A percentile compares a stretch with the other conserved stretches of the same genome.
These are phyloP conservation scores for Astrothelium macrocarpum DNA, from an alignment of 495 filamentous ascomycete genomes.

Conservation along the genomic window DNA sequence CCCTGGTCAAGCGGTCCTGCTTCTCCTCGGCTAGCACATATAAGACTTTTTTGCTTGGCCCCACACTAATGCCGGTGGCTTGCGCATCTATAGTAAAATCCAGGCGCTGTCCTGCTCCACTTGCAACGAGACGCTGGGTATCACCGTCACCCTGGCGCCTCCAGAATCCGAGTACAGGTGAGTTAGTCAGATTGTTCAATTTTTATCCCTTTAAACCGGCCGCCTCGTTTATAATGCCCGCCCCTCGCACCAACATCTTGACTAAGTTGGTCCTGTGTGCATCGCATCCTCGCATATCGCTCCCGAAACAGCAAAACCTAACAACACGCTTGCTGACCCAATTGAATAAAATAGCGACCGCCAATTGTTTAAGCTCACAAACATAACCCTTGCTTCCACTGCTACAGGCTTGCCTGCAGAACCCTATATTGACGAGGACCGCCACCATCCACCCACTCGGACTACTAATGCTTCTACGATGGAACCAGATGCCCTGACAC, in stretches of 20 bases:
- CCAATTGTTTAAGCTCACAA: conserved; percentile 3
- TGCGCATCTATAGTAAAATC: conserved; percentile 18
- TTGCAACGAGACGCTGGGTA: conserved; percentile 17
- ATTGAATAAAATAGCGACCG: background rate
- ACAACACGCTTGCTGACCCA: background rate
- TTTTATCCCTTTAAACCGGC: conserved; percentile 6
- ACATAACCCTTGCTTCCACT: conserved; percentile 3
- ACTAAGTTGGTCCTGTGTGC: conserved; percentile 5
- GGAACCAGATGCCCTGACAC: background rate
- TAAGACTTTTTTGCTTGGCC: conserved; percentile 8
- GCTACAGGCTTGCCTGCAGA: background rate
- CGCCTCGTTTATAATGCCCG: conserved; percentile 5
- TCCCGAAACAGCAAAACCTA: conserved; percentile 1
- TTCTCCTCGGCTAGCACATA: conserved; percentile 8
- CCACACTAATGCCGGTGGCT: conserved; percentile 7
- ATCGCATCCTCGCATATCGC: conserved; percentile 4
- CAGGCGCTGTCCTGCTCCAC: conserved; percentile 20
- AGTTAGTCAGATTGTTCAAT: conserved; percentile 3
- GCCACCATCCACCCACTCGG: background rate
- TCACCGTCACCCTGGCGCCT: conserved; percentile 11
- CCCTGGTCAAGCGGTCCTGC: background rate
- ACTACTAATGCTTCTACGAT: background rate
- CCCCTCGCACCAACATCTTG: conserved; percentile 1
- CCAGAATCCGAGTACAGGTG: conserved; percentile 4
- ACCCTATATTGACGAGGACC: conserved; percentile 6